Conservation (phyloP, 2,329 filamentous ascomycete genomes). For the Sporothrix brunneoviolacea region DNA sequence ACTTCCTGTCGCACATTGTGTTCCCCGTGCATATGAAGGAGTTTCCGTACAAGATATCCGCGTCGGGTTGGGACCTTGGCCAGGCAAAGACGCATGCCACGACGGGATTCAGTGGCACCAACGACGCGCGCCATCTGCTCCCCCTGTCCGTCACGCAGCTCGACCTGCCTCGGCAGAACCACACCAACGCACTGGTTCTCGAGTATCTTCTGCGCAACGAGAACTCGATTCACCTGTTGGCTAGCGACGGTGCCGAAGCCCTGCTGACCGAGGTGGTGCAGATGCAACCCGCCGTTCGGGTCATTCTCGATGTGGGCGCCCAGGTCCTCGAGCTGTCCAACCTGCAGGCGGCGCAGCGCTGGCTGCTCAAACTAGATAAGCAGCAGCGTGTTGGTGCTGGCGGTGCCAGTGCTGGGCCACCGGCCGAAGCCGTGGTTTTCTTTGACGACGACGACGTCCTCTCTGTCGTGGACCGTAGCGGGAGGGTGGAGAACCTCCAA, state of each 20-base stretch:
- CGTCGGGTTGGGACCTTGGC: slow-evolving; percentile 62
- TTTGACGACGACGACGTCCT: slow-evolving; percentile 51
- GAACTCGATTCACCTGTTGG: slow-evolving; percentile 25
- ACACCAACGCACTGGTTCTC: slow-evolving; percentile 64
- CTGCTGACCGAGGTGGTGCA: slow-evolving; percentile 40
- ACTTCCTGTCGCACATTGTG: slow-evolving; percentile 51
- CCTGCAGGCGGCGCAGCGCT: slow-evolving; percentile 42
- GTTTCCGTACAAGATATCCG: slow-evolving; percentile 56
- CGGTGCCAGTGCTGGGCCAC: no score
- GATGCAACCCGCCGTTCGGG: slow-evolving; percentile 37
- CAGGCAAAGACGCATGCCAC: slow-evolving; percentile 39
- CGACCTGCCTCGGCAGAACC: slow-evolving; percentile 46
- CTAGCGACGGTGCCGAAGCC: slow-evolving; percentile 30
- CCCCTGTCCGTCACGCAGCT: slow-evolving; percentile 50
- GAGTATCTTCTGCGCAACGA: slow-evolving; percentile 52
- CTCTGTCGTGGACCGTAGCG: slow-evolving; percentile 43
- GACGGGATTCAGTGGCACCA: slow-evolving; percentile 65
- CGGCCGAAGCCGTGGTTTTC: slow-evolving; percentile 48
- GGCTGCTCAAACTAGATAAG: slow-evolving; percentile 35
- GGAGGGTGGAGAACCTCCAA: slow-evolving; percentile 41
- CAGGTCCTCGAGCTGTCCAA: slow-evolving; percentile 61
- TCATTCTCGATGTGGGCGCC: slow-evolving; percentile 66
- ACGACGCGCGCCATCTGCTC: slow-evolving; percentile 53
- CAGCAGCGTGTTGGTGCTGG: no score
- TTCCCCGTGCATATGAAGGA: slow-evolving; percentile 58